Percentiles rank a stretch among this genome's conserved stretches.
Evolutionary conservation across 2,329 filamentous ascomycete species (phyloP).

Genomic region (Aspergillus neoniger): DNA sequence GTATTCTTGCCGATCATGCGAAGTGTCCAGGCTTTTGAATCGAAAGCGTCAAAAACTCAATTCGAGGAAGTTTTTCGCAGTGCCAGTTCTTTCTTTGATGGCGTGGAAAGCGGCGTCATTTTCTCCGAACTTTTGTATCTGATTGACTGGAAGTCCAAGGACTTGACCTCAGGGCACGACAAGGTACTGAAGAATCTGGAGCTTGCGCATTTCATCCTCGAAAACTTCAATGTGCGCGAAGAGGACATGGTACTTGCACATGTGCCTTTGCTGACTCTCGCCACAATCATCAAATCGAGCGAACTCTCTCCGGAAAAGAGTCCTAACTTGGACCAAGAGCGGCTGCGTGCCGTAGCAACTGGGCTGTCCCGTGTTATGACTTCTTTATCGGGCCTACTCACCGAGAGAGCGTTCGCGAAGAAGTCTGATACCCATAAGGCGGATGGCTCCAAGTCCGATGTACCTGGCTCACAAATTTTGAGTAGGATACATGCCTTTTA

Average conservation of each 20-base stretch:
- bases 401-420: conserved; percentile 51
- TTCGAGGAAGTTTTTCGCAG: conserved; percentile 88
- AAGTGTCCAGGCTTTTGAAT: conserved; percentile 75
- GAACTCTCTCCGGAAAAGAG: conserved; percentile 26
- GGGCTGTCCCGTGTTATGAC: conserved; percentile 34
- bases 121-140: conserved; percentile 79
- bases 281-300: conserved; percentile 56
- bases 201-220: conserved; percentile 77
- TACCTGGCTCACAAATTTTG: conserved; percentile 50
- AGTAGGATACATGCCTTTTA: conserved; percentile 68
- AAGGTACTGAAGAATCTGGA: conserved; percentile 64
- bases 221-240: conserved; percentile 89
- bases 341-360: conserved; percentile 24
- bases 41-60: conserved; percentile 65
- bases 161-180: conserved; percentile 52
- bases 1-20: conserved; percentile 84
- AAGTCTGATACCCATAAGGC: conserved; percentile 40
- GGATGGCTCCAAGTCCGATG: conserved; percentile 18
- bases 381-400: conserved; percentile 47
- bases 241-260: conserved; percentile 93
- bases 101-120: conserved; percentile 90
- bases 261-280: conserved; percentile 74
- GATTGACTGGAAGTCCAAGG: conserved; percentile 54
- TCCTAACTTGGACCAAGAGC: conserved; percentile 16
- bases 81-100: conserved; percentile 95